Evolutionary conservation across 768 basidiomycete species (phyloP), one percentile per base, ranked within the genome.

Genomic region (Phanerodontia chrysosporium): DNA sequence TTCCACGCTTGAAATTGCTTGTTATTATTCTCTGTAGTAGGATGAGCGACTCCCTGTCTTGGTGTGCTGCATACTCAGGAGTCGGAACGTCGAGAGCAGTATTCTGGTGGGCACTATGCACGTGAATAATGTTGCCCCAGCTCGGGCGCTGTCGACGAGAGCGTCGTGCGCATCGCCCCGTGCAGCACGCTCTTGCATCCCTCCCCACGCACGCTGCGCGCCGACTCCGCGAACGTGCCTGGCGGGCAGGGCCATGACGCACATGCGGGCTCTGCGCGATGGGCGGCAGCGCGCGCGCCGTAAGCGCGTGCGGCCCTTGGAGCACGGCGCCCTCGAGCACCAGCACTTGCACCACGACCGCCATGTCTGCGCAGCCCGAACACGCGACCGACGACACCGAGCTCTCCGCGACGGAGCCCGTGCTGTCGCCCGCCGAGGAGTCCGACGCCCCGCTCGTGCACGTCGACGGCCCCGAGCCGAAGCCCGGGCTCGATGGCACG

Each of bases 401-500:
- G 29, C 36, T 44, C 18, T 58, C 61, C 22, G 39, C 56, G 3
- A 58, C 16, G 3, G 62, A 58, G 46, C 64, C 74, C 10, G 72
- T 72, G 4, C 67, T 70, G 27, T 78, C 78, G 9, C 76, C 83
- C 7, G 75, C 72, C 48, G 89, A 90, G 58, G 87, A 90, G 25
- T 87, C 86, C 7, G 90, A 90, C 66, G 70, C 69, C 42, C 59
- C 60, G 27, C 58, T 80, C 2, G 66, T 80, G 57, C 83, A 75
- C 78, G 62, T 72, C 72, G 72, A 76, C 32, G 69, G 74, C 61
- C 74, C 77, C 58, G 87, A 89, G 64, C 88, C 88, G n/a, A 79
- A 75, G 54, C 90, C 90, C 55, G 90, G 90, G 35, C 60, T 92
- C 25, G 74, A 86, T 70, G 90, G 90, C 25, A 74, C 79, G 32